Evolutionary conservation across 2,329 filamentous ascomycete species (phyloP), one percentile per base, ranked within the genome.

Genomic region (Westerdykella sp.): DNA sequence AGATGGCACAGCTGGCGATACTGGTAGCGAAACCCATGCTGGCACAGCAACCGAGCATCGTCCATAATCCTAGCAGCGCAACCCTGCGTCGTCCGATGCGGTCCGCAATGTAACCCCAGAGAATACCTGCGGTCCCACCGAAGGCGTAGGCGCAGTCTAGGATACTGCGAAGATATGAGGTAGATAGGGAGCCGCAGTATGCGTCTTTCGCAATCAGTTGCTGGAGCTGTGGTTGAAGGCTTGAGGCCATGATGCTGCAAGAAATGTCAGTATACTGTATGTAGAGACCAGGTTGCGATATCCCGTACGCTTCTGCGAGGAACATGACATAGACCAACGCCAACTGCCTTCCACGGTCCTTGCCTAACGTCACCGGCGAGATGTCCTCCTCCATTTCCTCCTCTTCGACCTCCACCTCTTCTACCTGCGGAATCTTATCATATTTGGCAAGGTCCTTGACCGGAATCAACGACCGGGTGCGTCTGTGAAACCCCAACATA

Each of bases 121-220:
- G 62, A 12, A 72, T 57, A 32, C 71, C 71, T 34, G 60, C 65
- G 25, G 69, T 67, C 34, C 68, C 68, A 18, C 72, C 72, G 42
- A 73, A 69, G 15, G 69, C 70, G 50, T 73, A 74, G 16, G 71
- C 69, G 56, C 70, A 72, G 43, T 73, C 69, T 36, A 74, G 62
- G n/a, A 73, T 67, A 41, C 70, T 71, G 41, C 68, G 66, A 37
- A 73, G 60, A 42, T 74, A 74, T 2, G 69, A 70, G 2, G 68
- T 67, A 21, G 71, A 69, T 32, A 72, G 64, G 41, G 62, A 68
- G 35, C 69, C 66, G 50, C 71, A 74, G 43, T 62, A 69, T 23
- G 70, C 62, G 18, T 68, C 60, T n/a, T 68, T 68, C 3, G 67
- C 65, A 21, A 72, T 57, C 14, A 73, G 63, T 57, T 73, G 69